These are phyloP conservation scores for Colletotrichum sidae DNA, from an alignment of 2,329 filamentous ascomycete species.

Conservation along the genomic window DNA sequence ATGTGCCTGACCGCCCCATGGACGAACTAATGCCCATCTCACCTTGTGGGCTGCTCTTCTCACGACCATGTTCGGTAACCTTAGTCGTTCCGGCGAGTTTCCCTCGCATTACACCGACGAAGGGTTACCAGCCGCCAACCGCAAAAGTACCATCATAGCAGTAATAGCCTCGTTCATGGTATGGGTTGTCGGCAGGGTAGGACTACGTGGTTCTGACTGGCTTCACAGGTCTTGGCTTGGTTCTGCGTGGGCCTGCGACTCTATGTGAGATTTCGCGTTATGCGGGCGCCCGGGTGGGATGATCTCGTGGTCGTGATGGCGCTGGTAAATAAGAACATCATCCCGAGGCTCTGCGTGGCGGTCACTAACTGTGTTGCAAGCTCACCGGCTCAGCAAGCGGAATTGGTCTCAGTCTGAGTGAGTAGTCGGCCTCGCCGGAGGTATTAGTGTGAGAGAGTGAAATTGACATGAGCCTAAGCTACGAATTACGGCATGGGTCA, in stretches of 20 bases:
- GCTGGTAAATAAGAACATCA: background rate
- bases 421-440: background rate
- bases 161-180: constrained; percentile 15
- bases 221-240: constrained; percentile 6
- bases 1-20: no score
- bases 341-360: background rate
- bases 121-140: constrained; percentile 15
- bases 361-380: constrained; percentile 1
- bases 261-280: constrained; percentile 1
- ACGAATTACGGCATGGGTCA: constrained; percentile 25
- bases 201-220: background rate
- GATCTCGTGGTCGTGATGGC: constrained; percentile 19
- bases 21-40: no score
- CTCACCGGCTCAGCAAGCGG: constrained; percentile 12
- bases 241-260: constrained; percentile 22
- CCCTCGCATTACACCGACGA: constrained; percentile 21
- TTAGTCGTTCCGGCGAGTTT: constrained; percentile 16
- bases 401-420: constrained; percentile 16
- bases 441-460: background rate
- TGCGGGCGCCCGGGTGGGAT: constrained; percentile 22
- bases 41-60: no score
- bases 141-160: constrained; percentile 17
- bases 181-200: background rate
- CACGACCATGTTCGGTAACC: constrained; percentile 24
- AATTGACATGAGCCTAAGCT: background rate